Percentiles rank a stretch among this genome's conserved stretches.
Conservation (phyloP, 2,329 filamentous ascomycete species). For the Thelonectria rubi region DNA sequence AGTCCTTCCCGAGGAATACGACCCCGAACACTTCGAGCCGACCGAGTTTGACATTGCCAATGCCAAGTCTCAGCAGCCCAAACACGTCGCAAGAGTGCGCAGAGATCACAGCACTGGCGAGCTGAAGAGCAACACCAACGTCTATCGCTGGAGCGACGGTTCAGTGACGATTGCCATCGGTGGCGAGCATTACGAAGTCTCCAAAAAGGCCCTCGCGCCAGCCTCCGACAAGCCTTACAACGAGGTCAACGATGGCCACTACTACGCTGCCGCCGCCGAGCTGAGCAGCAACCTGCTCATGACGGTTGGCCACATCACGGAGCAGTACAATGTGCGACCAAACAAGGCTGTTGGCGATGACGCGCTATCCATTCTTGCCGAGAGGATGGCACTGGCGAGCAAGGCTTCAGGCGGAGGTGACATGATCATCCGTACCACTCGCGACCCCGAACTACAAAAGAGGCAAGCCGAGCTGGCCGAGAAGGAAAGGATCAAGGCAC, state of each 20-base stretch:
- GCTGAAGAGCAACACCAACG: slow-evolving; percentile 77
- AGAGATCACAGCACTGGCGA: slow-evolving; percentile 71
- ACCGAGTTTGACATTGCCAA: slow-evolving; percentile 64
- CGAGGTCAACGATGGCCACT: slow-evolving; percentile 75
- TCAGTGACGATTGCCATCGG: slow-evolving; percentile 80
- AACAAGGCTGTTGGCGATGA: slow-evolving; percentile 75
- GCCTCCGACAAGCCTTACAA: slow-evolving; percentile 67
- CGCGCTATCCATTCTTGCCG: slow-evolving; percentile 73
- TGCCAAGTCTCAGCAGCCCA: slow-evolving; percentile 62
- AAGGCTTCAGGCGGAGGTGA: slow-evolving; percentile 65
- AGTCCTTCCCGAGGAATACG: slow-evolving; percentile 73
- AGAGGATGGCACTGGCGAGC: slow-evolving; percentile 71
- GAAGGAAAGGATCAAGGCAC: slow-evolving; percentile 74
- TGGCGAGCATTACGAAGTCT: slow-evolving; percentile 78
- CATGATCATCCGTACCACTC: slow-evolving; percentile 74
- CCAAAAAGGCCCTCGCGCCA: slow-evolving; percentile 75
- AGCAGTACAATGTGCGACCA: slow-evolving; percentile 74
- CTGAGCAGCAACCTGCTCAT: slow-evolving; percentile 73
- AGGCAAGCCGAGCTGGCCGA: slow-evolving; percentile 77
- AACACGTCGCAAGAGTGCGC: slow-evolving; percentile 75
- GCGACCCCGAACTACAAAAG: slow-evolving; percentile 80
- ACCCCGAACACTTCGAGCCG: slow-evolving; percentile 71
- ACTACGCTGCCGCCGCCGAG: slow-evolving; percentile 78
- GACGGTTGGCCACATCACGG: slow-evolving; percentile 78
- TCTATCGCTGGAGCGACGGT: slow-evolving; percentile 83